These are phyloP conservation scores for Tylopilus intermedius DNA, from an alignment of 768 basidiomycete species.

Conservation along the genomic window DNA sequence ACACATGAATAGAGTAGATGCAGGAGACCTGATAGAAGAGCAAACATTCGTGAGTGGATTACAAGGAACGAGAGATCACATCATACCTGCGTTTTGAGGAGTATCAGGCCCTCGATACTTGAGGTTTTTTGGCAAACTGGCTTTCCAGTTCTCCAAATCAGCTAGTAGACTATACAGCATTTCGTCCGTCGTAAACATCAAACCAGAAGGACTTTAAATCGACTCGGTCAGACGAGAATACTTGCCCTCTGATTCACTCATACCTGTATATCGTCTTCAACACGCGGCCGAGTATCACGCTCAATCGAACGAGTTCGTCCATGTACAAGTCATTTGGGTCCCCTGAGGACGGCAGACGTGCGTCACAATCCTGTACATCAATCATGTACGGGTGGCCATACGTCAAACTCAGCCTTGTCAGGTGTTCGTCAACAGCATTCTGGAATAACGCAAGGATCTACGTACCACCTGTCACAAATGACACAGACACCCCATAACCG, in stretches of 20 bases:
- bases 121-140: constrained; percentile 70
- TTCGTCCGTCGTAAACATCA: constrained; percentile 80
- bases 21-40: constrained; percentile 57
- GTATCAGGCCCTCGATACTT: constrained; percentile 71
- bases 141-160: constrained; percentile 75
- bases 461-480: constrained; percentile 89
- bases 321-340: constrained; percentile 75
- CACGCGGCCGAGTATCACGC: constrained; percentile 86
- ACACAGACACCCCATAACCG: constrained; percentile 94
- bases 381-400: constrained; percentile 96
- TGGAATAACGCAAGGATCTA: constrained; percentile 2
- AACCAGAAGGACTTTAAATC: constrained; percentile 68
- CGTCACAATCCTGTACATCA: constrained; percentile 94
- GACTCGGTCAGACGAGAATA: constrained; percentile 9
- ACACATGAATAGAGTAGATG: constrained; percentile 87
- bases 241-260: constrained; percentile 7
- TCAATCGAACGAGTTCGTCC: constrained; percentile 87
- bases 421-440: constrained; percentile 3
- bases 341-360: constrained; percentile 85
- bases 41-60: constrained; percentile 1
- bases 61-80: neutral
- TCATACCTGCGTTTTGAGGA: constrained; percentile 57
- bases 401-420: constrained; percentile 70
- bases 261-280: constrained; percentile 92
- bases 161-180: constrained; percentile 58